Evolutionary conservation across 805 yeast species (phyloP).

Genomic region (Candida adriatica): DNA sequence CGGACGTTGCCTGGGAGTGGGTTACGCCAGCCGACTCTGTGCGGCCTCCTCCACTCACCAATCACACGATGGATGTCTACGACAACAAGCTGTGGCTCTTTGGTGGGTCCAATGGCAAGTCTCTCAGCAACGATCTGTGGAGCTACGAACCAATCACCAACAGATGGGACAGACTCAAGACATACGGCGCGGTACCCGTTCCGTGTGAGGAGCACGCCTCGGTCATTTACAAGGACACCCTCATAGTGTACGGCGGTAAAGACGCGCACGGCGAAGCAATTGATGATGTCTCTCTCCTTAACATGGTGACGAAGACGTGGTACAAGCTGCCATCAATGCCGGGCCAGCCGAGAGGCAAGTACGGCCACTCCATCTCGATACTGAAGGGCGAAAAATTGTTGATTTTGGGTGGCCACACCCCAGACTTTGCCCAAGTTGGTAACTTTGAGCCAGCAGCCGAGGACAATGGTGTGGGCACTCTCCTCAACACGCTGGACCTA

Average conservation of each 20-base stretch:
- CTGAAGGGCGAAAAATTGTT: conserved; percentile 60
- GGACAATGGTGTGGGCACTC: conserved; percentile 50
- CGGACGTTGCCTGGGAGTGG: conserved; percentile 79
- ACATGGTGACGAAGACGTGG: conserved; percentile 68
- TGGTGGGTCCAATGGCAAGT: conserved; percentile 84
- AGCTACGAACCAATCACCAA: conserved; percentile 63
- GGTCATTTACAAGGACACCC: conserved; percentile 64
- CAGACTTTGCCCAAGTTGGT: conserved; percentile 50
- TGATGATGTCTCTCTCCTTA: conserved; percentile 65
- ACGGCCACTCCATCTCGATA: conserved; percentile 84
- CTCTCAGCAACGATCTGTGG: conserved; percentile 71
- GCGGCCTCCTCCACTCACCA: conserved; percentile 79
- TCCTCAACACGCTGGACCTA: conserved; percentile 59
- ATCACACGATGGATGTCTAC: conserved; percentile 82
- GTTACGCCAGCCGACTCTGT: conserved; percentile 45
- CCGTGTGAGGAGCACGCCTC: conserved; percentile 92
- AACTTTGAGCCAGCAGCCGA: conserved; percentile 47
- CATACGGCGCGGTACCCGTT: conserved; percentile 66
- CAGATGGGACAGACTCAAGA: conserved; percentile 64
- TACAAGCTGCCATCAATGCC: conserved; percentile 47
- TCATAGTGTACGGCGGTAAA: conserved; percentile 90
- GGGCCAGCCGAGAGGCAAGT: conserved; percentile 66
- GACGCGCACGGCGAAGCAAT: conserved; percentile 63
- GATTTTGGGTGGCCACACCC: conserved; percentile 88
- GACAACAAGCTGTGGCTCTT: conserved; percentile 76